Evolutionary conservation across 2,329 filamentous ascomycete genomes (phyloP).

Genomic region (Paecilomyces niveus): DNA sequence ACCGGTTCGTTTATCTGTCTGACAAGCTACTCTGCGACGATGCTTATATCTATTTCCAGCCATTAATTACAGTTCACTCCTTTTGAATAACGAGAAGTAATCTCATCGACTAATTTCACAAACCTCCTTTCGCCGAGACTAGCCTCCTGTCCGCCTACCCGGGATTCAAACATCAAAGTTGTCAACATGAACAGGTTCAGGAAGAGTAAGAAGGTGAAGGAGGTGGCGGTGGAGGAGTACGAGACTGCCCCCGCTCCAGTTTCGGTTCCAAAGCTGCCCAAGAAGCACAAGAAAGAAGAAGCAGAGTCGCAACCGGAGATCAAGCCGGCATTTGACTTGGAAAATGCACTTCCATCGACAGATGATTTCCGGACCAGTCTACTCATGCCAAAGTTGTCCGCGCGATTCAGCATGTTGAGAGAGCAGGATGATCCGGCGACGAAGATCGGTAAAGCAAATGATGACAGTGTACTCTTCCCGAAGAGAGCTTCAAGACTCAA

Average conservation of each 20-base stretch:
- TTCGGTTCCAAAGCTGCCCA: constrained; percentile 34
- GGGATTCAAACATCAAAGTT: not conserved
- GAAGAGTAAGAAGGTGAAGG: constrained; percentile 32
- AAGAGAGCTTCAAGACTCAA: constrained; percentile 72
- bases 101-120: too few relatives aligned
- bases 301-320: constrained; percentile 47
- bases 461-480: constrained; percentile 83
- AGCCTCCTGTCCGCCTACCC: not conserved
- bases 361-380: constrained; percentile 95
- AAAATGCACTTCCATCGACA: constrained; percentile 65
- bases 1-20: not conserved
- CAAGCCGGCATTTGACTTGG: constrained; percentile 60
- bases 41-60: not conserved
- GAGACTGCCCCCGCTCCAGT: constrained; percentile 33
- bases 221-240: constrained; percentile 36
- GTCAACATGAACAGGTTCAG: constrained; percentile 35
- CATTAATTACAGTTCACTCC: not conserved
- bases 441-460: constrained; percentile 85
- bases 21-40: not conserved
- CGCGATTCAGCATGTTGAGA: constrained; percentile 91
- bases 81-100: too few relatives aligned
- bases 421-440: constrained; percentile 90
- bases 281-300: constrained; percentile 42
- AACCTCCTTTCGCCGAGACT: too few relatives aligned
- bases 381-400: constrained; percentile 89